Evolutionary conservation across 2,329 filamentous ascomycete genomes (phyloP).

Genomic region (Parafenestella ontariensis): DNA sequence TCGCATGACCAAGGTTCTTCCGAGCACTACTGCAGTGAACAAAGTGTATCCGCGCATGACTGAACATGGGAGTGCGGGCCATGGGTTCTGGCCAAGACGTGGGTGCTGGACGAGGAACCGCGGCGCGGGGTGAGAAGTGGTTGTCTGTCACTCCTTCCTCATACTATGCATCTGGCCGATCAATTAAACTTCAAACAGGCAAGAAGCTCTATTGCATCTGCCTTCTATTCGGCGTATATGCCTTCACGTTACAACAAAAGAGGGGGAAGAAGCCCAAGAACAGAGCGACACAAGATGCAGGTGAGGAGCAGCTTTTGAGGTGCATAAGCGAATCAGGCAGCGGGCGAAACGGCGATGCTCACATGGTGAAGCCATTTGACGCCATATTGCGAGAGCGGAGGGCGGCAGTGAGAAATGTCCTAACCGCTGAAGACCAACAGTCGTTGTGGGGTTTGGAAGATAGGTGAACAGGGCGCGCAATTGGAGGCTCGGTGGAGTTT

Average conservation of each 20-base stretch:
- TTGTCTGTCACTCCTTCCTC: background rate
- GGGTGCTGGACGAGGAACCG: background rate
- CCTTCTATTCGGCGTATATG: no score
- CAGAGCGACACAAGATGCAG: no score
- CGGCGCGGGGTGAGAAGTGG: background rate
- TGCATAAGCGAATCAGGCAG: slow-evolving; percentile 21
- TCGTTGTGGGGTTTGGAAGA: background rate
- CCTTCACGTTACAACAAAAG: no score
- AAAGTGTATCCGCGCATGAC: background rate
- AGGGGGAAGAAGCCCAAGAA: no score
- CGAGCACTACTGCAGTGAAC: no score
- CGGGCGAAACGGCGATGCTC: slow-evolving; percentile 8
- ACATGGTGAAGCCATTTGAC: slow-evolving; percentile 10
- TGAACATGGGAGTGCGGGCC: background rate
- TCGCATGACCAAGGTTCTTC: no score
- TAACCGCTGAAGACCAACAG: no score
- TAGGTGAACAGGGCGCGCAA: background rate
- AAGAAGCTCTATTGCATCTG: no score
- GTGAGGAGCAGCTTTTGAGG: background rate
- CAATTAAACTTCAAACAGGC: no score
- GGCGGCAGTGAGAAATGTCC: background rate
- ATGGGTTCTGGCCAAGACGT: background rate
- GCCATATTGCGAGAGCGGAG: slow-evolving; percentile 11
- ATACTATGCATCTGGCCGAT: no score
- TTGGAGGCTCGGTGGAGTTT: background rate